Evolutionary conservation across 225 moss, liverwort and hornwort species (phyloP).

Genomic region (Thuidium tamariscinum): DNA sequence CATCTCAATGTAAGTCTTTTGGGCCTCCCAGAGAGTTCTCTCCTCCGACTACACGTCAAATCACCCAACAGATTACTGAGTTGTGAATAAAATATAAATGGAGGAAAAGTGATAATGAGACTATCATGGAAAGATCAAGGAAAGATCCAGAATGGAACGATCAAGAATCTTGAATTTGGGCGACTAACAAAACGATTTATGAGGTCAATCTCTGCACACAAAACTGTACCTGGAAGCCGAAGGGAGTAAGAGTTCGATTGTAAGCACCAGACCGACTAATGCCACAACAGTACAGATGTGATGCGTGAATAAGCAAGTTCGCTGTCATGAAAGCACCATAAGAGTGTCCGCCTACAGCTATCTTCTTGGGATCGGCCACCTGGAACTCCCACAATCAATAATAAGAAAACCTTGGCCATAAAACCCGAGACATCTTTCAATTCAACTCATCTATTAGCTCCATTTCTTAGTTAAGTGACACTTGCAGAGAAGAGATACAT

Average conservation of each 20-base stretch:
- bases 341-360: conserved; percentile 95
- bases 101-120: not conserved
- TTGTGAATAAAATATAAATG: not conserved
- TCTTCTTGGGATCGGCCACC: conserved; percentile 72
- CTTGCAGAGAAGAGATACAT: conserved; percentile 6
- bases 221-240: conserved; percentile 84
- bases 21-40: conserved; percentile 93
- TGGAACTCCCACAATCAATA: conserved; percentile 10
- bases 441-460: not conserved
- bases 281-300: conserved; percentile 81
- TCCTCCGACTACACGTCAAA: conserved; percentile 66
- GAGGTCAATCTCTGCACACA: not conserved
- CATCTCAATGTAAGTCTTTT: conserved; percentile 82
- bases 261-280: conserved; percentile 95
- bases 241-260: conserved; percentile 93
- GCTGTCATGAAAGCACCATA: conserved; percentile 99
- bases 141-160: not conserved
- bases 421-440: not conserved
- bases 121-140: not conserved
- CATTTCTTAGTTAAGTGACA: not conserved
- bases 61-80: not conserved
- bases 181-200: not conserved
- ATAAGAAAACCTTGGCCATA: not conserved
- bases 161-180: not conserved
- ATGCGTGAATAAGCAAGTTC: conserved; percentile 78